These are phyloP conservation scores for Xylaria palmicola DNA, from an alignment of 495 filamentous ascomycete species.

Conservation along the genomic window DNA sequence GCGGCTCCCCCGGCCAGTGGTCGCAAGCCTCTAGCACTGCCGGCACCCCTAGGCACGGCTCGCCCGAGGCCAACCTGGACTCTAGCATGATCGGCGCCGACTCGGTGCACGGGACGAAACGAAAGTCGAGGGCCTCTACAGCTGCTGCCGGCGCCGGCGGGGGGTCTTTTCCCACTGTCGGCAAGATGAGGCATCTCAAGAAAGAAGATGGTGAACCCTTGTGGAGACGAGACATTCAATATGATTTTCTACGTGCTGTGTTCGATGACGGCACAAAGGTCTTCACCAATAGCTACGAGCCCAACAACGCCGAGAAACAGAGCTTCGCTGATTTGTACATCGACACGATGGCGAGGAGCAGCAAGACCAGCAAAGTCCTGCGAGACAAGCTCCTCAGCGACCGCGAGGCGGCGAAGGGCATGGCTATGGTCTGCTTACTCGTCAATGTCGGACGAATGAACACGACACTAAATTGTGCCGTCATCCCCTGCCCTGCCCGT, in stretches of 20 bases:
- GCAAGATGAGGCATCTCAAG: slow-evolving; percentile 93
- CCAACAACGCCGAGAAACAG: slow-evolving; percentile 65
- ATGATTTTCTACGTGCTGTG: slow-evolving; percentile 86
- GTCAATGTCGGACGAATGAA: slow-evolving; percentile 99
- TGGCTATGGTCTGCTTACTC: slow-evolving; percentile 98
- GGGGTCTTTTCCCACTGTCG: slow-evolving; percentile 55
- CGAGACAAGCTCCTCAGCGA: slow-evolving; percentile 95
- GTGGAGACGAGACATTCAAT: slow-evolving; percentile 97
- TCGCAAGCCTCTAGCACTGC: slow-evolving; percentile 26
- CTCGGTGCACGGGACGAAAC: slow-evolving; percentile 25
- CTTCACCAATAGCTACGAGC: slow-evolving; percentile 82
- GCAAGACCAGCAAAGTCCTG: slow-evolving; percentile 97
- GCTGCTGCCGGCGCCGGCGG: slow-evolving; percentile 8
- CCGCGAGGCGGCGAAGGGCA: slow-evolving; percentile 85
- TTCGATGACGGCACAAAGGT: slow-evolving; percentile 83
- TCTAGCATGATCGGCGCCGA: slow-evolving; percentile 26
- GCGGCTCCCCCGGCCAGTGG: slow-evolving; percentile 25
- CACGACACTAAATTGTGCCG: slow-evolving; percentile 92
- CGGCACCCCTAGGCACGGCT: slow-evolving; percentile 21
- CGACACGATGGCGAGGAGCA: slow-evolving; percentile 96
- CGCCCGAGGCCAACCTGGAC: slow-evolving; percentile 27
- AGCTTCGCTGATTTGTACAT: slow-evolving; percentile 97
- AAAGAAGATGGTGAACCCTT: slow-evolving; percentile 96
- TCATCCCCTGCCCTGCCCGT: background rate
- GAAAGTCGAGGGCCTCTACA: slow-evolving; percentile 23